Conservation (phyloP, 1,284 basidiomycete genomes). For the Bjerkandera adusta region DNA sequence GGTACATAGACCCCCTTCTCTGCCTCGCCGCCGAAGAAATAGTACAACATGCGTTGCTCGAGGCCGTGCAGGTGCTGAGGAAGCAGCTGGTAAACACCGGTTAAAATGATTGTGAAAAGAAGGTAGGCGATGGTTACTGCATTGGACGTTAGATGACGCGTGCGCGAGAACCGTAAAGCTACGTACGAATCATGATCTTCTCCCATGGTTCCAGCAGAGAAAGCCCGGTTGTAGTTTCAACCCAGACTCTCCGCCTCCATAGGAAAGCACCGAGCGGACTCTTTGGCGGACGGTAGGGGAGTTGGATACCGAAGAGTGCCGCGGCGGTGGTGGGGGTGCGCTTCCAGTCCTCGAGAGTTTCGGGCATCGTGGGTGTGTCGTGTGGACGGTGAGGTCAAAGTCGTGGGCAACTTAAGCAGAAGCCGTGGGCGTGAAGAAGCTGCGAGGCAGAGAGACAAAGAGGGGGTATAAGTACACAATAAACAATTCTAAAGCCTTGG, state of each 20-base stretch:
- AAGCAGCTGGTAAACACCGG: conserved; percentile 33
- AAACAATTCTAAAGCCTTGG: too few relatives aligned
- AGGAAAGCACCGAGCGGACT: conserved; percentile 35
- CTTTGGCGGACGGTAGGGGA: conserved; percentile 36
- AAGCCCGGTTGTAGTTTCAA: conserved; percentile 52
- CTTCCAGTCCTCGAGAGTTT: conserved; percentile 24
- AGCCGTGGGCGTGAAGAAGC: too few relatives aligned
- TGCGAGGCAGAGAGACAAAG: too few relatives aligned
- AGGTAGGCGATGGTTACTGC: conserved; percentile 32
- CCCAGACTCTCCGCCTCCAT: conserved; percentile 48
- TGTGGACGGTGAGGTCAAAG: too few relatives aligned
- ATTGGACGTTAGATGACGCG: neutral
- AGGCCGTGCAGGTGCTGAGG: conserved; percentile 33
- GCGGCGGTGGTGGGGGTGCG: conserved; percentile 22
- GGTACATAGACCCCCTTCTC: conserved; percentile 3
- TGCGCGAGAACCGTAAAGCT: conserved; percentile 4
- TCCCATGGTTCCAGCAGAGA: conserved; percentile 60
- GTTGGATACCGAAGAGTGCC: conserved; percentile 25
- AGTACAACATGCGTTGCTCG: conserved; percentile 34
- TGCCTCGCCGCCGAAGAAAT: conserved; percentile 33
- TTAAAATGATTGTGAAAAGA: conserved; percentile 30
- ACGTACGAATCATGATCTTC: conserved; percentile 51
- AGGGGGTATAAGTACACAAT: too few relatives aligned
- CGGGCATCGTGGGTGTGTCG: too few relatives aligned
- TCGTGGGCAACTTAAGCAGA: too few relatives aligned